Conservation (phyloP, 1,284 basidiomycete species). For the Butyriboletus appendiculatus region DNA sequence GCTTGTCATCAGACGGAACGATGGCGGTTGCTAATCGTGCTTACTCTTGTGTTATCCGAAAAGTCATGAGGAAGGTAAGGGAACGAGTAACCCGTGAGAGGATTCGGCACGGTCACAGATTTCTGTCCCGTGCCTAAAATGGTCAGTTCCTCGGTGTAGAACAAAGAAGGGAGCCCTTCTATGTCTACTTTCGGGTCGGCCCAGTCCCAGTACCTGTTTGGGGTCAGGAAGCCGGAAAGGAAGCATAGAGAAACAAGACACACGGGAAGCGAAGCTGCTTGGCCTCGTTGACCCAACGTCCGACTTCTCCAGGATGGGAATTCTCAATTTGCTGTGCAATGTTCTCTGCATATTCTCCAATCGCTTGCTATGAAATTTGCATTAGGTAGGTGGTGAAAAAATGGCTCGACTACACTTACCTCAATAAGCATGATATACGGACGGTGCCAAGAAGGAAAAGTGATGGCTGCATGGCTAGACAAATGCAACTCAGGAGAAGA, state of each 20-base stretch:
- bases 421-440: slow-evolving; percentile 33
- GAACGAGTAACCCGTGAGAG: slow-evolving; percentile 19
- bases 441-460: slow-evolving; percentile 30
- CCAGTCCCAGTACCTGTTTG: slow-evolving; percentile 28
- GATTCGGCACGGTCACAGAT: slow-evolving; percentile 16
- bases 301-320: slow-evolving; percentile 14
- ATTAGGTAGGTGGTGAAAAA: neutral
- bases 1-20: neutral
- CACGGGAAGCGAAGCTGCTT: slow-evolving; percentile 27
- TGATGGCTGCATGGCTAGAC: slow-evolving; percentile 20
- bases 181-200: slow-evolving; percentile 21
- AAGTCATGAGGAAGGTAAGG: slow-evolving; percentile 24
- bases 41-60: slow-evolving; percentile 13
- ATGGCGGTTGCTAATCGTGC: neutral
- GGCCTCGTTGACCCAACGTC: slow-evolving; percentile 21
- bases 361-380: slow-evolving; percentile 19
- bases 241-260: neutral
- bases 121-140: slow-evolving; percentile 7
- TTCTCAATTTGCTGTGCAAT: slow-evolving; percentile 26
- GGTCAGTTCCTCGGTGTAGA: slow-evolving; percentile 9
- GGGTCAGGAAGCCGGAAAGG: slow-evolving; percentile 1
- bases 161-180: slow-evolving; percentile 24
- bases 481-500: neutral
- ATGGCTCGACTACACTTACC: slow-evolving; percentile 5
- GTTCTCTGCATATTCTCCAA: slow-evolving; percentile 25